Evolutionary conservation across 2,329 filamentous ascomycete genomes (phyloP).

Genomic region (Triangularia setosa): DNA sequence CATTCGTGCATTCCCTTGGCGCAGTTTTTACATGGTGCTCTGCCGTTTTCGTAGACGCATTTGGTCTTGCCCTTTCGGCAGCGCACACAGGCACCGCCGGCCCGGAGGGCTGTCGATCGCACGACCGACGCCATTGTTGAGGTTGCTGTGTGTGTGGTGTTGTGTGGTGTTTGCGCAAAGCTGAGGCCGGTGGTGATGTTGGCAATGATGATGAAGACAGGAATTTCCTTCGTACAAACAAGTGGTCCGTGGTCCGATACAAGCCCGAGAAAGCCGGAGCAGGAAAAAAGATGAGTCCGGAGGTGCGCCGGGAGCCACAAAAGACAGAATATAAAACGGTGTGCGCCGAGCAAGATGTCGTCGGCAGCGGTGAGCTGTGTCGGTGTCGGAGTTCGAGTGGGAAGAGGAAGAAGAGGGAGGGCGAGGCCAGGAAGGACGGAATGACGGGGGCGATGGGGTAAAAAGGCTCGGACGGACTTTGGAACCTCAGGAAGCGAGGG

Average conservation of each 20-base stretch:
- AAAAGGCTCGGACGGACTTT: slow-evolving; percentile 22
- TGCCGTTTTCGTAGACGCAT: slow-evolving; percentile 59
- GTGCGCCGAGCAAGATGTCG: not conserved
- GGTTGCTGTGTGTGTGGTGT: not conserved
- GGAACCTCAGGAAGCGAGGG: slow-evolving; percentile 26
- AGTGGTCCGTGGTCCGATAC: not conserved
- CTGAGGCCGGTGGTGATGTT: not conserved
- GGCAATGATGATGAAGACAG: not conserved
- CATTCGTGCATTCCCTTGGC: slow-evolving; percentile 62
- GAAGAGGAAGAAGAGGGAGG: slow-evolving; percentile 4
- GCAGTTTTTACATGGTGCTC: slow-evolving; percentile 61
- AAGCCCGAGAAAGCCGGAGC: slow-evolving; percentile 16
- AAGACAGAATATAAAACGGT: slow-evolving; percentile 1
- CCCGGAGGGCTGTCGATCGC: slow-evolving; percentile 56
- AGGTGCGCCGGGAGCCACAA: slow-evolving; percentile 15
- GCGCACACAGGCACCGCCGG: slow-evolving; percentile 58
- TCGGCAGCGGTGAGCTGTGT: not conserved
- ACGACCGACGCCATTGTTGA: slow-evolving; percentile 31
- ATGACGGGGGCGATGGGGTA: slow-evolving; percentile 13
- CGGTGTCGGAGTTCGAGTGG: not conserved
- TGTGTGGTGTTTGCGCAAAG: not conserved
- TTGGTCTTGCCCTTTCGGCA: slow-evolving; percentile 63
- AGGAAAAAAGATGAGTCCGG: slow-evolving; percentile 15
- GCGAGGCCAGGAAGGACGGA: slow-evolving; percentile 1
- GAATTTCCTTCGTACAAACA: not conserved